These are phyloP conservation scores for Penicillium verrucosum DNA, from an alignment of 2,329 filamentous ascomycete species.

Conservation along the genomic window DNA sequence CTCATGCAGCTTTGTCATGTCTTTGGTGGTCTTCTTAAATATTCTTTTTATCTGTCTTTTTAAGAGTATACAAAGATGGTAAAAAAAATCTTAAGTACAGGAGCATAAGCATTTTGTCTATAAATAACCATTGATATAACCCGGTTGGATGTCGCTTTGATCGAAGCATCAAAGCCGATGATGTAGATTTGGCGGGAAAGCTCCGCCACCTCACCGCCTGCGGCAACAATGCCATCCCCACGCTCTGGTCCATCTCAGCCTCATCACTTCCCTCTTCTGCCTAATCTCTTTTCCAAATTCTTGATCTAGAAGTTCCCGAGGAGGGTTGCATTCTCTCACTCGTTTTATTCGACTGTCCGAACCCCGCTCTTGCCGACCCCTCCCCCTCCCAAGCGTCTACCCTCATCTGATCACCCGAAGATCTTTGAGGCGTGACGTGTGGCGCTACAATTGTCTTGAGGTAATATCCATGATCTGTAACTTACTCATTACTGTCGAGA, in stretches of 20 bases:
- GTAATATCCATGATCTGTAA: neutral
- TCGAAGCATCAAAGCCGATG: constrained; percentile 6
- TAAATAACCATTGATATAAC: neutral
- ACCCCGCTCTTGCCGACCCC: neutral
- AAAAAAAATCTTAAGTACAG: no score
- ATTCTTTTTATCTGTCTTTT: no score
- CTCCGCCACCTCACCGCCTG: constrained; percentile 24
- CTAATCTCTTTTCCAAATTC: constrained; percentile 10
- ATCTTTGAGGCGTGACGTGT: constrained; percentile 17
- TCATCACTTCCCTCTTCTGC: constrained; percentile 19
- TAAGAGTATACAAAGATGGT: no score
- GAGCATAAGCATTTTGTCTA: no score
- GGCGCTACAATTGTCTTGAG: constrained; percentile 13
- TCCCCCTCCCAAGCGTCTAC: neutral
- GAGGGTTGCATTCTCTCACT: neutral
- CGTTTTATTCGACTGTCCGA: neutral
- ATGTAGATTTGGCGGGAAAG: constrained; percentile 10
- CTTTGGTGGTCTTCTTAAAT: no score
- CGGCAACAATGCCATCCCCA: constrained; percentile 18
- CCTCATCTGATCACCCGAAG: neutral
- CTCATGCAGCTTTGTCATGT: no score
- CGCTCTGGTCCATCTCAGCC: constrained; percentile 22
- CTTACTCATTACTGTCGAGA: neutral
- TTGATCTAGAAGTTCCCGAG: constrained; percentile 1
- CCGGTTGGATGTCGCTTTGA: neutral